Conservation (phyloP, 352 stramenopile species). For the Phytopythium aichiense region DNA sequence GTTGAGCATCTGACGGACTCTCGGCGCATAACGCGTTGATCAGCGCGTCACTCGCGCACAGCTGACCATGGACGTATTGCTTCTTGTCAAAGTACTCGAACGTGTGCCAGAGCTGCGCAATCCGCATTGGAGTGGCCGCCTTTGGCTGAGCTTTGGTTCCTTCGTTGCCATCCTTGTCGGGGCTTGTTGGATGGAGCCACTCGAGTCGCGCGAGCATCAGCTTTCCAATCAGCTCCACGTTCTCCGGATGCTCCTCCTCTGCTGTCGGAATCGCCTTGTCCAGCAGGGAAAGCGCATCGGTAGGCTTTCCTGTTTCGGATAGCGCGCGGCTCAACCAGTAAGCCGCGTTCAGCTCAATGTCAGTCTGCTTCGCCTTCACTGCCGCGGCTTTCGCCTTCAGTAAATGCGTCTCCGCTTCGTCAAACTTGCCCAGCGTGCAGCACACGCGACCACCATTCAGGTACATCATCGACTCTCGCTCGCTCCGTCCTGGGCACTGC, state of each 20-base stretch:
- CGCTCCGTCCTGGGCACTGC: slow-evolving; percentile 31
- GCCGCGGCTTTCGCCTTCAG: slow-evolving; percentile 32
- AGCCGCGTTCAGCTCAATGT: slow-evolving; percentile 38
- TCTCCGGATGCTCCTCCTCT: slow-evolving; percentile 19
- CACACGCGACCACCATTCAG: slow-evolving; percentile 57
- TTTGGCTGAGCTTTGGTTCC: not conserved
- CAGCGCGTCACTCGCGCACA: slow-evolving; percentile 34
- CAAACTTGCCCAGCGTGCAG: slow-evolving; percentile 44
- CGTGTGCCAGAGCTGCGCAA: slow-evolving; percentile 28
- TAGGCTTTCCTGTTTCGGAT: slow-evolving; percentile 21
- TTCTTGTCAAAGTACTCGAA: slow-evolving; percentile 57
- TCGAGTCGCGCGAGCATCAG: slow-evolving; percentile 47
- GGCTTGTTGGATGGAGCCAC: slow-evolving; percentile 27
- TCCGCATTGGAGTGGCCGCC: slow-evolving; percentile 12
- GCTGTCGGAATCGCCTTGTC: slow-evolving; percentile 19
- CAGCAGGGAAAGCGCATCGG: slow-evolving; percentile 24
- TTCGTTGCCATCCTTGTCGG: not conserved
- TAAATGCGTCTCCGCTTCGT: slow-evolving; percentile 41
- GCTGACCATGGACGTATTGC: slow-evolving; percentile 30
- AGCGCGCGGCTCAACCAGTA: slow-evolving; percentile 54
- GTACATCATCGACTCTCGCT: slow-evolving; percentile 42
- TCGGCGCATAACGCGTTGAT: slow-evolving; percentile 20
- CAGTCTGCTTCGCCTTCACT: slow-evolving; percentile 17
- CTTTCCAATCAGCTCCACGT: slow-evolving; percentile 35
- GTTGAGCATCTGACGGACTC: not conserved